Conservation (phyloP, 2,329 filamentous ascomycete genomes). For the Pseudogymnoascus sp. region DNA sequence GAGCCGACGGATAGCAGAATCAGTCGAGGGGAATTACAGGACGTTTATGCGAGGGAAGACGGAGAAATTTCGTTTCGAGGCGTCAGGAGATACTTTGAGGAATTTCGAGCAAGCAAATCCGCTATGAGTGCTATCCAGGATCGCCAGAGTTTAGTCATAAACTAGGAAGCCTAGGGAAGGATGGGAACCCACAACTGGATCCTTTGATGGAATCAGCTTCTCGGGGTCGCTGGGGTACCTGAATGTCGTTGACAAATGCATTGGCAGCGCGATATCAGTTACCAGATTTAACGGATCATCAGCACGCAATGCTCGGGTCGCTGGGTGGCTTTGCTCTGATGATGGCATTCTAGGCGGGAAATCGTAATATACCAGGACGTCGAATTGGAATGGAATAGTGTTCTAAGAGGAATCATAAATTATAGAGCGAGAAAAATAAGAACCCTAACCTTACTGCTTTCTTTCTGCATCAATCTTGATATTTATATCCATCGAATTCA, state of each 20-base stretch:
- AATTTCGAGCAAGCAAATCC: neutral
- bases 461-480: neutral
- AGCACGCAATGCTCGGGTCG: conserved; percentile 51
- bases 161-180: neutral
- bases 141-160: neutral
- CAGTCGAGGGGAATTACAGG: neutral
- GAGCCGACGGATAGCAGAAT: neutral
- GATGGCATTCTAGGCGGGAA: neutral
- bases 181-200: conserved; percentile 45
- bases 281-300: conserved; percentile 69
- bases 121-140: neutral
- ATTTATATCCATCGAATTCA: too few species aligned
- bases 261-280: conserved; percentile 74
- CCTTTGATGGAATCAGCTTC: conserved; percentile 46
- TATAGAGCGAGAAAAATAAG: neutral
- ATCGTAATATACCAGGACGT: neutral
- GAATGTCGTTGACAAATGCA: conserved; percentile 93
- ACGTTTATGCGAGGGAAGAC: neutral
- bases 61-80: neutral
- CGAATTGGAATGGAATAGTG: neutral
- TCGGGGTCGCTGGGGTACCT: conserved; percentile 69
- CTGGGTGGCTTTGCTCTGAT: neutral
- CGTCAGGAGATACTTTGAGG: neutral
- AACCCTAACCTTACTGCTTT: neutral
- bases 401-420: neutral